Conservation (phyloP, 148 eudicot genomes). For the Rhododendron kiyosumense region DNA sequence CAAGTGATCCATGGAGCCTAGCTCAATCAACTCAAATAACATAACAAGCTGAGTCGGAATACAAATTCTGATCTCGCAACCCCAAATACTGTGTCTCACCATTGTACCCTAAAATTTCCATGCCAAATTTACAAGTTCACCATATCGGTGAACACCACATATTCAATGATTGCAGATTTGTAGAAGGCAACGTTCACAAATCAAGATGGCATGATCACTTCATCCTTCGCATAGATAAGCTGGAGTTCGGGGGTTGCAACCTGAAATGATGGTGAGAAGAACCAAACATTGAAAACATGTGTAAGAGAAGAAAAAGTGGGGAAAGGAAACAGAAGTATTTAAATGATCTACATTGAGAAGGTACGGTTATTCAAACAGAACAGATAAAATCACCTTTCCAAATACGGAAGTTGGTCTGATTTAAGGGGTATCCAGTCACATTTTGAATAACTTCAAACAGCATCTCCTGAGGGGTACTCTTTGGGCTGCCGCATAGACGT, state of each 20-base stretch:
- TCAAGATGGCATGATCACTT: conserved; percentile 6
- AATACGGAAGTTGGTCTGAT: conserved; percentile 12
- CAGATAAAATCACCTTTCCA: conserved; percentile 7
- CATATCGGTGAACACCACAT: neutral
- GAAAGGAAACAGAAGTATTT: neutral
- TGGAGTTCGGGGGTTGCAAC: conserved; percentile 12
- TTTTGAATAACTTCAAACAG: conserved; percentile 15
- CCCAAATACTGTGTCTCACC: neutral
- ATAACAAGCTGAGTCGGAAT: too few species aligned
- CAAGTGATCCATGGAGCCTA: too few species aligned
- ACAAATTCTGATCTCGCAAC: too few species aligned
- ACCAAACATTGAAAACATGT: neutral
- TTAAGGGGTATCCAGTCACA: conserved; percentile 12
- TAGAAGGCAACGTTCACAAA: neutral
- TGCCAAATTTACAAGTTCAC: neutral
- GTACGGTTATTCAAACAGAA: neutral
- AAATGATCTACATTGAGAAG: neutral
- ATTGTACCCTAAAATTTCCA: neutral
- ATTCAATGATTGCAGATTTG: neutral
- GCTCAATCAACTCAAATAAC: too few species aligned
- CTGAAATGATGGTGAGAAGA: conserved; percentile 12
- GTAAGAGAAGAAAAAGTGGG: neutral
- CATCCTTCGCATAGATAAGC: conserved; percentile 6
- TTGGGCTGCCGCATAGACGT: conserved; percentile 9
- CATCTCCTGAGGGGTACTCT: conserved; percentile 18